These are phyloP conservation scores for Coccomyxa subellipsoidea DNA, from an alignment of 163 green algal genomes.

Conservation along the genomic window DNA sequence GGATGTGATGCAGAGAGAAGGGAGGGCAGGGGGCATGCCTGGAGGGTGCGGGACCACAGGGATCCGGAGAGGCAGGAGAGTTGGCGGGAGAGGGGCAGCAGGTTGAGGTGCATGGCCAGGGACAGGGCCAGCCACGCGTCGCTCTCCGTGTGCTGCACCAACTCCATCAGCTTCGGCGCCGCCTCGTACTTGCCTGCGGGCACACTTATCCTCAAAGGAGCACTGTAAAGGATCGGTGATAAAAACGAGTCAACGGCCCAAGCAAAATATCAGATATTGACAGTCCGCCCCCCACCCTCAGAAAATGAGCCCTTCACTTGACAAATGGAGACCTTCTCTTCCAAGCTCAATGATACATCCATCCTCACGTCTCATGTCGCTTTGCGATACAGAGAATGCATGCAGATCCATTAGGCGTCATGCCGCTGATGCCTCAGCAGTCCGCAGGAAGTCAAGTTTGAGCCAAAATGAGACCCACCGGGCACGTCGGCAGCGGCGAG, in stretches of 20 bases:
- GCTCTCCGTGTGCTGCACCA: conserved; percentile 75
- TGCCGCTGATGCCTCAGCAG: not conserved
- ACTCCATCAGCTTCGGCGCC: conserved; percentile 47
- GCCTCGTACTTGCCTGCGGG: conserved; percentile 40
- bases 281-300: too few species aligned
- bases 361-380: too few species aligned
- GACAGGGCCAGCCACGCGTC: conserved; percentile 93
- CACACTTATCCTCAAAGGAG: too few species aligned
- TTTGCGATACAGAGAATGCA: too few species aligned
- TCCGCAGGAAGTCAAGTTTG: too few species aligned
- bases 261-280: too few species aligned
- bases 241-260: too few species aligned
- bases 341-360: too few species aligned
- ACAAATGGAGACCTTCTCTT: too few species aligned
- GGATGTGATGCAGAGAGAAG: not conserved
- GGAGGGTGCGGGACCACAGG: conserved; percentile 86
- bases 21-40: conserved; percentile 7
- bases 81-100: conserved; percentile 81
- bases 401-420: too few species aligned
- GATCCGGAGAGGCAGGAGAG: conserved; percentile 82
- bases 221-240: too few species aligned
- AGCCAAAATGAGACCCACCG: not conserved
- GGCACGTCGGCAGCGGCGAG: conserved; percentile 54
- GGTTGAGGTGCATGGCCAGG: conserved; percentile 75
- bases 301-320: too few species aligned